Percentiles rank a stretch among this genome's conserved stretches.
Conservation (phyloP, 768 basidiomycete genomes). For the Clathrus columnatus region DNA sequence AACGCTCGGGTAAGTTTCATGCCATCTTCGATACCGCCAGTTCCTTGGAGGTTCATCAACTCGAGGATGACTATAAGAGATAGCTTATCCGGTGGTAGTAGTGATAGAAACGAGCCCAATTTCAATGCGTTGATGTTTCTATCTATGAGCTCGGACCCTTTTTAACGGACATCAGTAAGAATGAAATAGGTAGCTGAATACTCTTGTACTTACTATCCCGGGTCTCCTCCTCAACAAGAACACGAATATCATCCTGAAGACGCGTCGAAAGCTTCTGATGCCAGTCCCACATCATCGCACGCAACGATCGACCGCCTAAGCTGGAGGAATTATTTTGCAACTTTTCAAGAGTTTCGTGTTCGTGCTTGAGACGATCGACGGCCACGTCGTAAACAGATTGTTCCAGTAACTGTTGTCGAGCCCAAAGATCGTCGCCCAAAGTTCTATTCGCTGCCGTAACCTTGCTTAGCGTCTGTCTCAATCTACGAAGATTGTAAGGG, state of each 20-base stretch:
- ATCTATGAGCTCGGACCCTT: constrained; percentile 10
- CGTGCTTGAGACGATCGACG: constrained; percentile 55
- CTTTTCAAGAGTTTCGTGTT: constrained; percentile 47
- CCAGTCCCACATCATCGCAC: constrained; percentile 85
- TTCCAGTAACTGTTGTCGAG: constrained; percentile 77
- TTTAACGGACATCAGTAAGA: background rate
- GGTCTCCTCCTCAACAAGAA: constrained; percentile 32
- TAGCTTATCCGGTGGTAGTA: constrained; percentile 69
- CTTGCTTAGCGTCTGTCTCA: constrained; percentile 60
- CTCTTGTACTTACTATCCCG: constrained; percentile 17
- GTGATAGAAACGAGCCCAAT: constrained; percentile 65
- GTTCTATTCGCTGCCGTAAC: constrained; percentile 56
- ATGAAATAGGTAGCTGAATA: background rate
- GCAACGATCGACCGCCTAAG: constrained; percentile 45
- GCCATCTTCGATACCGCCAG: constrained; percentile 69
- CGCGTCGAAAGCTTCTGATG: constrained; percentile 48
- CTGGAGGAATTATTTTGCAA: constrained; percentile 31
- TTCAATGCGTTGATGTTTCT: constrained; percentile 12
- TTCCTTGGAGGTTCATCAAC: constrained; percentile 70
- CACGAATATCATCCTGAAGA: constrained; percentile 42
- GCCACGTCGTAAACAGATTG: constrained; percentile 82
- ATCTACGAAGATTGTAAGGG: constrained; percentile 67
- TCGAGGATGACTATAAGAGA: constrained; percentile 87
- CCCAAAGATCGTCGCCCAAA: constrained; percentile 54
- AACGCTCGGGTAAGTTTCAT: constrained; percentile 87